phyloP scores from a whole-genome alignment of 805 yeast species.

The Candida verbasci region DNA sequence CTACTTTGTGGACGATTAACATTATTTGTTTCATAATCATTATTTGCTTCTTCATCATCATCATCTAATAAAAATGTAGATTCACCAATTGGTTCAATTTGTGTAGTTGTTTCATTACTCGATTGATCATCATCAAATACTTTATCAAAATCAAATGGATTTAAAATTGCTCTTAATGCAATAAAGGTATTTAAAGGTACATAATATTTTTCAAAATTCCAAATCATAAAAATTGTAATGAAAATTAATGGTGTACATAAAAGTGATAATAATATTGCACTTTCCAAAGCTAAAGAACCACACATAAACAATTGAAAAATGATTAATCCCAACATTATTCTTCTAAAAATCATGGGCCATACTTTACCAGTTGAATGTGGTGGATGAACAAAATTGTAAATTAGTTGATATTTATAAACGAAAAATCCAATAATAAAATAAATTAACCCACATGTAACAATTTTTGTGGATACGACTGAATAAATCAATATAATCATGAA shows the following conservation, averaged over 20 bases:
- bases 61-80: conserved; percentile 15
- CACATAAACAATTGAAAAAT: conserved; percentile 60
- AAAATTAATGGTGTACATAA: conserved; percentile 47
- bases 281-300: conserved; percentile 59
- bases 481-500: conserved; percentile 56
- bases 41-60: neutral
- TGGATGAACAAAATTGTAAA: conserved; percentile 59
- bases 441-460: conserved; percentile 53
- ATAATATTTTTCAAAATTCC: conserved; percentile 52
- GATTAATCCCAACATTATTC: conserved; percentile 51
- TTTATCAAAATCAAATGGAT: conserved; percentile 35
- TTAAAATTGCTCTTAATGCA: conserved; percentile 55
- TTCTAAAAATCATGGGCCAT: conserved; percentile 59
- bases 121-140: conserved; percentile 25
- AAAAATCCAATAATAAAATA: conserved; percentile 55
- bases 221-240: conserved; percentile 40
- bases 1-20: too few relatives aligned
- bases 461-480: conserved; percentile 58
- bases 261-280: conserved; percentile 47
- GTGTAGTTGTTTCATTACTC: conserved; percentile 11
- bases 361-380: conserved; percentile 65
- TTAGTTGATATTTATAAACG: conserved; percentile 58
- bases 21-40: too few relatives aligned
- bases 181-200: conserved; percentile 51
- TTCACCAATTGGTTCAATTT: conserved; percentile 14